These are phyloP conservation scores for Pythium sukuiense DNA, from an alignment of 352 stramenopile genomes.

Conservation along the genomic window DNA sequence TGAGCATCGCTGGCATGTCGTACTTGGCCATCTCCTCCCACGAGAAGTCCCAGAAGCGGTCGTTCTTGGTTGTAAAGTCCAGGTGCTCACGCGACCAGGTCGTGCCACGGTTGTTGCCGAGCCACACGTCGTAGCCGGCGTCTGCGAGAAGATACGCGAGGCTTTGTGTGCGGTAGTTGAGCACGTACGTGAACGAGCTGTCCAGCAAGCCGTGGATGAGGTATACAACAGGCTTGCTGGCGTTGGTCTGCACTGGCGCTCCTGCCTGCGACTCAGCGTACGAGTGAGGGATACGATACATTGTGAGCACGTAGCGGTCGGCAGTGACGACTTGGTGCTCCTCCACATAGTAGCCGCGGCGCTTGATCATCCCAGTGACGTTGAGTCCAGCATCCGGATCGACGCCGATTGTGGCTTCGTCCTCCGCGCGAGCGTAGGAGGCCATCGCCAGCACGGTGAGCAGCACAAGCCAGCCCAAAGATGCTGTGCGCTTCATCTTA, in stretches of 20 bases:
- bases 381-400: constrained; percentile 48
- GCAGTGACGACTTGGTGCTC: constrained; percentile 59
- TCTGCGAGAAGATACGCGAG: constrained; percentile 59
- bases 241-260: constrained; percentile 5
- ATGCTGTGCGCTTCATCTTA: background rate
- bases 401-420: constrained; percentile 19
- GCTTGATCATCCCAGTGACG: constrained; percentile 48
- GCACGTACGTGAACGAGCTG: constrained; percentile 62
- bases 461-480: background rate
- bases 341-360: constrained; percentile 54
- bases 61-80: constrained; percentile 40
- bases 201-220: constrained; percentile 58
- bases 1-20: constrained; percentile 57
- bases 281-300: constrained; percentile 62
- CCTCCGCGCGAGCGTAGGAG: constrained; percentile 13
- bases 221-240: constrained; percentile 46
- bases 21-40: constrained; percentile 58
- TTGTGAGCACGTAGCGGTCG: constrained; percentile 63
- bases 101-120: constrained; percentile 62
- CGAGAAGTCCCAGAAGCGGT: constrained; percentile 55
- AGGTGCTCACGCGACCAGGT: constrained; percentile 56
- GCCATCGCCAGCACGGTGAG: constrained; percentile 18
- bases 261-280: constrained; percentile 49
- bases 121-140: constrained; percentile 62
- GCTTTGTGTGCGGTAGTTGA: constrained; percentile 63